Conservation (phyloP, 2,329 filamentous ascomycete genomes). For the Clarireedia monteithiana region DNA sequence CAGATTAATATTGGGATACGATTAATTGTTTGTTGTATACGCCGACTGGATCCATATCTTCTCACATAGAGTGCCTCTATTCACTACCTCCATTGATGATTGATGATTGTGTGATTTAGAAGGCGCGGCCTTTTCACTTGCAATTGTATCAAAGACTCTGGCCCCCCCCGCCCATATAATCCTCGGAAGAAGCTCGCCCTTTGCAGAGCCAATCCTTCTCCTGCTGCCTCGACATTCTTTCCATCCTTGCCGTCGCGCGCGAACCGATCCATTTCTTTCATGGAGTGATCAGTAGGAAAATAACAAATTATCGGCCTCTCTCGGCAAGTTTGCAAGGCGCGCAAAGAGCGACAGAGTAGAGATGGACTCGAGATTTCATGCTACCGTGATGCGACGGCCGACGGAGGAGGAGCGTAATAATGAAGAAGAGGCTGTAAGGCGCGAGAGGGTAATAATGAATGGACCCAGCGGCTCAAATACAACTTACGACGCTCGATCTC, state of each 20-base stretch:
- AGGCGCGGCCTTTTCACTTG: neutral
- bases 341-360: slow-evolving; percentile 6
- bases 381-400: slow-evolving; percentile 27
- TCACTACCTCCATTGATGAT: too few species aligned
- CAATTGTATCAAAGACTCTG: neutral
- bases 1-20: too few species aligned
- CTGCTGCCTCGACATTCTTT: neutral
- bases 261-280: slow-evolving; percentile 12
- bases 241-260: neutral
- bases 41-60: too few species aligned
- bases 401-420: slow-evolving; percentile 17
- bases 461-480: slow-evolving; percentile 4
- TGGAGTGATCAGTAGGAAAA: slow-evolving; percentile 19
- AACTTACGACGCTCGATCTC: slow-evolving; percentile 1
- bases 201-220: neutral
- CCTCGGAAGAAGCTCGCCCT: neutral
- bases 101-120: neutral
- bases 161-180: neutral
- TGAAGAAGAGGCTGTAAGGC: slow-evolving; percentile 3
- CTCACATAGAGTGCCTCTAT: too few species aligned
- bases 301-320: neutral
- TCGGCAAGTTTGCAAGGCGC: slow-evolving; percentile 5
- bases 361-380: slow-evolving; percentile 26
- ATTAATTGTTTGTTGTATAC: too few species aligned
- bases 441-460: slow-evolving; percentile 12